Conservation (phyloP, 1,284 basidiomycete genomes). For the Stygiomarasmius scandens region DNA sequence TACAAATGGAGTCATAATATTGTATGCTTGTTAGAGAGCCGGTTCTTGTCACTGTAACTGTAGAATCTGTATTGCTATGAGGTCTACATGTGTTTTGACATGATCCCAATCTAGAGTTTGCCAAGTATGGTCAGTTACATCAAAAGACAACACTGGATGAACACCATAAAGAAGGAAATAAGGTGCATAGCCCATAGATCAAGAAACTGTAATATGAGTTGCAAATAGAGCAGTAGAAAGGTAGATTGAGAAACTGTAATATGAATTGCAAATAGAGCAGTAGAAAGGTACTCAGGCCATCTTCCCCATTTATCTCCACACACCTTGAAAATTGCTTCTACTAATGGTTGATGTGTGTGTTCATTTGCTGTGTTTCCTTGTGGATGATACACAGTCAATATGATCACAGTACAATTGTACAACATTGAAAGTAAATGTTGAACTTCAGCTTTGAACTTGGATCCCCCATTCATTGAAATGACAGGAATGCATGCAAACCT, state of each 20-base stretch:
- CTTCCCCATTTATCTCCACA: slow-evolving; percentile 18
- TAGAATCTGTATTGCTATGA: slow-evolving; percentile 14
- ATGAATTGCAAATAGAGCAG: slow-evolving; percentile 18
- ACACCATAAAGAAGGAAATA: slow-evolving; percentile 14
- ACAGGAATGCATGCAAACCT: slow-evolving; percentile 26
- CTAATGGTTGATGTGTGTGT: slow-evolving; percentile 26
- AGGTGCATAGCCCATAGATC: slow-evolving; percentile 19
- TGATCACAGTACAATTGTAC: slow-evolving; percentile 27
- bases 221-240: slow-evolving; percentile 18
- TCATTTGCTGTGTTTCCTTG: slow-evolving; percentile 35
- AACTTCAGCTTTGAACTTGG: slow-evolving; percentile 29
- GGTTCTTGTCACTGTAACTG: slow-evolving; percentile 11
- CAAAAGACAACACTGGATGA: slow-evolving; percentile 22
- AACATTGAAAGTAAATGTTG: slow-evolving; percentile 20
- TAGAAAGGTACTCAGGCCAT: slow-evolving; percentile 17
- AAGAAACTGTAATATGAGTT: slow-evolving; percentile 17
- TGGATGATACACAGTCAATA: slow-evolving; percentile 32
- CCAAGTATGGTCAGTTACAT: slow-evolving; percentile 21
- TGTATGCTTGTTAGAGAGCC: slow-evolving; percentile 3
- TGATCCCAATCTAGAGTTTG: slow-evolving; percentile 13
- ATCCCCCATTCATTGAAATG: slow-evolving; percentile 29
- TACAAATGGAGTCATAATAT: background rate
- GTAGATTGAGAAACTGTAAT: slow-evolving; percentile 21
- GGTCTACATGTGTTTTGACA: slow-evolving; percentile 11
- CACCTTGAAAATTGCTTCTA: slow-evolving; percentile 24